Evolutionary conservation across 2,329 filamentous ascomycete species (phyloP).

Genomic region (Paracorniculantispora psalliotae): DNA sequence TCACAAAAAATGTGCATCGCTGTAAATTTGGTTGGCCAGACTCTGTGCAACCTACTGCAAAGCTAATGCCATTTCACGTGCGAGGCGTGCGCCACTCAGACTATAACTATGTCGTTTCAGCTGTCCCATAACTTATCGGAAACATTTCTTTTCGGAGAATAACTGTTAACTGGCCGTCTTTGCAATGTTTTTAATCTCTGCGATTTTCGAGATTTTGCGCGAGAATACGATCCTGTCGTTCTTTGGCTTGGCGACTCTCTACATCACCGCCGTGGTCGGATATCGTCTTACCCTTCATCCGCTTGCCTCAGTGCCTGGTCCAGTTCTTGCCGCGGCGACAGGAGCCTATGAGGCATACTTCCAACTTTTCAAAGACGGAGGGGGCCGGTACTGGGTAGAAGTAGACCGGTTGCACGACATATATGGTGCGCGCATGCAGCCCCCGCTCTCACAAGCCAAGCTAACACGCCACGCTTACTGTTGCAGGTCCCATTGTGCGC

Average conservation of each 20-base stretch:
- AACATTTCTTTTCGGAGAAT: no score
- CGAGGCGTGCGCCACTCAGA: not conserved
- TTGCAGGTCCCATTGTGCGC: not conserved
- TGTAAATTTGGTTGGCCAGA: no score
- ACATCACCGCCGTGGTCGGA: not conserved
- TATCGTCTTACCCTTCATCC: conserved; percentile 1
- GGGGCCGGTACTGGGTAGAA: conserved; percentile 5
- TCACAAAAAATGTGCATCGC: no score
- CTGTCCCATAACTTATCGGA: no score
- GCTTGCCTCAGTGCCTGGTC: not conserved
- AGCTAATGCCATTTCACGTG: not conserved
- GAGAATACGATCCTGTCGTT: not conserved
- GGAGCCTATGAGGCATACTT: conserved; percentile 5
- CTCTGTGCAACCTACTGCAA: not conserved
- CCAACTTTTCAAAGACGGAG: not conserved
- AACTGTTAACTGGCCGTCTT: no score
- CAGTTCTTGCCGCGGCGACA: not conserved
- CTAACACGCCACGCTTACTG: not conserved
- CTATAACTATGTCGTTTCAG: not conserved
- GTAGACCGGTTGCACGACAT: not conserved
- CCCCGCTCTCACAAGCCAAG: not conserved
- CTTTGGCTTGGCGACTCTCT: not conserved
- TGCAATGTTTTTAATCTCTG: no score
- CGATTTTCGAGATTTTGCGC: not conserved
- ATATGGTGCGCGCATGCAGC: not conserved